Conservation (phyloP, 148 eudicot species). For the Chenopodium album region DNA sequence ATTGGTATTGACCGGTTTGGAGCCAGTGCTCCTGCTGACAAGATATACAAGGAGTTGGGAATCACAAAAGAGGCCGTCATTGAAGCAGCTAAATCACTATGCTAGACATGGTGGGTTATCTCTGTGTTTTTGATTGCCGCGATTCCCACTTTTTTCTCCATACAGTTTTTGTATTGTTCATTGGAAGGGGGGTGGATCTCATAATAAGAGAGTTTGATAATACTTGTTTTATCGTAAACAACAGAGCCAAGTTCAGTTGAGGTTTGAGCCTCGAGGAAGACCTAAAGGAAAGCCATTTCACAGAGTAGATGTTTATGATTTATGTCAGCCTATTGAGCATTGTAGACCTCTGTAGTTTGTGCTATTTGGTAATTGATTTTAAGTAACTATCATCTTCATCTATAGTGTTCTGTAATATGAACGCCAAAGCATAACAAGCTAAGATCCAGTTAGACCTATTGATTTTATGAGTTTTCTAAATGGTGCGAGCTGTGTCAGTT, state of each 20-base stretch:
- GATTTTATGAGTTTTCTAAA: too few relatives aligned
- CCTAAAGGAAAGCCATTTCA: background rate
- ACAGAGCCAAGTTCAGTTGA: slow-evolving; percentile 13
- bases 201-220: slow-evolving; percentile 22
- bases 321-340: slow-evolving; percentile 9
- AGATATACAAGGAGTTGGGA: slow-evolving; percentile 91
- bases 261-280: slow-evolving; percentile 8
- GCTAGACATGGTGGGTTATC: slow-evolving; percentile 26
- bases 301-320: slow-evolving; percentile 2
- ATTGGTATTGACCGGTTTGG: slow-evolving; percentile 94
- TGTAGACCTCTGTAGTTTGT: slow-evolving; percentile 16
- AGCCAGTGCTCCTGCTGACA: slow-evolving; percentile 94
- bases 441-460: background rate
- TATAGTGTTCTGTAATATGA: background rate
- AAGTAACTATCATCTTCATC: background rate
- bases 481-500: too few relatives aligned
- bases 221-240: background rate
- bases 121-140: background rate
- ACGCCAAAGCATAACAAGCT: background rate
- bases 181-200: background rate
- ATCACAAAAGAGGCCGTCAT: slow-evolving; percentile 83
- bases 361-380: background rate
- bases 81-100: slow-evolving; percentile 75
- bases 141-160: slow-evolving; percentile 11
- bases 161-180: slow-evolving; percentile 7